Percentiles rank a stretch among this genome's conserved stretches.
Evolutionary conservation across 345 rosid genomes (phyloP).

Genomic region (Combretum micranthum): DNA sequence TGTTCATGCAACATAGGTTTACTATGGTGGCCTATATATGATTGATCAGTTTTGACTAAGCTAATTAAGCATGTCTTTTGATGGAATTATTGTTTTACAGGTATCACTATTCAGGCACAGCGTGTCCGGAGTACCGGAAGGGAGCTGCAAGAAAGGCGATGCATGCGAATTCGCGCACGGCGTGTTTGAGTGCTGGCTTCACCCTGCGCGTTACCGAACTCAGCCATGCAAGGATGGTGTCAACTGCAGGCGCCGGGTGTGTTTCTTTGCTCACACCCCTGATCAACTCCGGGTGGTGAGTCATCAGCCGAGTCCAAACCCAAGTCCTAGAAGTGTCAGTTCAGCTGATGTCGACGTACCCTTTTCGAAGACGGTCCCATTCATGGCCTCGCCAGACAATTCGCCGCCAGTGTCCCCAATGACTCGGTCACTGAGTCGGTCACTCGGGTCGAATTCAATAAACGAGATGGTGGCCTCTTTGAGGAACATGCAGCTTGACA

Average conservation of each 20-base stretch:
- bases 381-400: constrained; percentile 25
- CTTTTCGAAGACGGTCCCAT: constrained; percentile 25
- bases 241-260: constrained; percentile 60
- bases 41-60: too few species aligned
- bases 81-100: too few species aligned
- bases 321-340: constrained; percentile 40
- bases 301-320: constrained; percentile 45
- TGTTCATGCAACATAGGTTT: too few species aligned
- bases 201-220: constrained; percentile 81
- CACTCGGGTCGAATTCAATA: constrained; percentile 42
- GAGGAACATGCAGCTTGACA: constrained; percentile 56
- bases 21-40: too few species aligned
- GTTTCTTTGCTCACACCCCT: constrained; percentile 89
- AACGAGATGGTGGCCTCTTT: constrained; percentile 50
- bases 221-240: constrained; percentile 90
- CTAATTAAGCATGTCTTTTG: too few species aligned
- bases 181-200: constrained; percentile 97
- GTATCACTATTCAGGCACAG: constrained; percentile 15
- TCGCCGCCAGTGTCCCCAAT: constrained; percentile 54
- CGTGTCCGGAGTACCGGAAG: constrained; percentile 22
- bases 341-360: constrained; percentile 20
- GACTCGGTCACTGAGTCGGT: constrained; percentile 41
- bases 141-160: constrained; percentile 19
- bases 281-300: constrained; percentile 61
- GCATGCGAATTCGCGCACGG: constrained; percentile 33